phyloP scores from a whole-genome alignment of 2,329 filamentous ascomycete genomes.

The Neurospora sp. region DNA sequence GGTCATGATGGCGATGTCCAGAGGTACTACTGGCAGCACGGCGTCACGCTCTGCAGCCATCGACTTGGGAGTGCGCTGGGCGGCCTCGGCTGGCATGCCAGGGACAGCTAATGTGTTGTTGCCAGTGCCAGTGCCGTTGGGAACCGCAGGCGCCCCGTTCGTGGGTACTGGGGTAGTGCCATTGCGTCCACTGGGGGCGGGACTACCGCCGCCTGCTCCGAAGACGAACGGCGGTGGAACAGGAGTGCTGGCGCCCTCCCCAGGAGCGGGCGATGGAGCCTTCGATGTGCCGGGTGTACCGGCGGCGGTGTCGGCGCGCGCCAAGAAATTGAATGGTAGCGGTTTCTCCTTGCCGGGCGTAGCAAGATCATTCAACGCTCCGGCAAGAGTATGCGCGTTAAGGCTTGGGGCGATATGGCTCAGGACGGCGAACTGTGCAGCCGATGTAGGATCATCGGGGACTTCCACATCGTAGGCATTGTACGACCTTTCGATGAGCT shows the following conservation, averaged over 20 bases:
- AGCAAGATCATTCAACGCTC: slow-evolving; percentile 37
- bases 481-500: slow-evolving; percentile 76
- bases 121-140: slow-evolving; percentile 18
- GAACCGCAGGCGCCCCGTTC: slow-evolving; percentile 18
- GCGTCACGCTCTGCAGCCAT: slow-evolving; percentile 65
- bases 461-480: slow-evolving; percentile 84
- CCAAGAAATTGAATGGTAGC: slow-evolving; percentile 60
- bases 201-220: slow-evolving; percentile 41
- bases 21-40: slow-evolving; percentile 70
- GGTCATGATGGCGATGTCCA: slow-evolving; percentile 83
- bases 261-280: slow-evolving; percentile 74
- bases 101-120: slow-evolving; percentile 9
- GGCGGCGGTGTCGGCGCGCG: slow-evolving; percentile 60
- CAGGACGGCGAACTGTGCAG: slow-evolving; percentile 65
- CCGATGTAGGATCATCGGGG: slow-evolving; percentile 81
- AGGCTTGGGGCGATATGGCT: slow-evolving; percentile 52
- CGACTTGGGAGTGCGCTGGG: slow-evolving; percentile 37
- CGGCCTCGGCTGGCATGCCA: slow-evolving; percentile 2
- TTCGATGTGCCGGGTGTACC: slow-evolving; percentile 77
- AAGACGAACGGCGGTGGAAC: slow-evolving; percentile 48
- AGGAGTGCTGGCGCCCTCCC: slow-evolving; percentile 62
- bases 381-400: slow-evolving; percentile 31
- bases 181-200: slow-evolving; percentile 42
- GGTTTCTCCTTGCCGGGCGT: slow-evolving; percentile 54
- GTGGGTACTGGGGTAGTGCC: slow-evolving; percentile 34